phyloP scores from a whole-genome alignment of 192 early-diverging fungal genomes.

The Funneliformis geosporum region DNA sequence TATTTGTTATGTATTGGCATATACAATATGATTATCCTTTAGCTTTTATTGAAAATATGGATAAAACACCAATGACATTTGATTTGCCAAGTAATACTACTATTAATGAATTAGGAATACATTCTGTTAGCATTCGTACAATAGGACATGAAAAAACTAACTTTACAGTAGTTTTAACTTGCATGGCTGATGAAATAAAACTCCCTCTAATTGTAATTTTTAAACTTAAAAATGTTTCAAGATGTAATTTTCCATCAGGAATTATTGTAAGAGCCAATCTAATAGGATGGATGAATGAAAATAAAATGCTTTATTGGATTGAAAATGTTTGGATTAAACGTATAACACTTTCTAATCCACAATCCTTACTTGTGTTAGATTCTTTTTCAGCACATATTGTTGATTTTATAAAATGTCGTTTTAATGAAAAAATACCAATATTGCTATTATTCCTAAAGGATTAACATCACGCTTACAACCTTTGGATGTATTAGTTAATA shows the following conservation, averaged over 20 bases:
- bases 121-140: not conserved
- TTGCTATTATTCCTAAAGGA: no score
- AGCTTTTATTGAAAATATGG: constrained; percentile 9
- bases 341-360: not conserved
- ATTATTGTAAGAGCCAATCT: not conserved
- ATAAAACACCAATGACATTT: constrained; percentile 18
- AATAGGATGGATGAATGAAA: constrained; percentile 7
- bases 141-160: not conserved
- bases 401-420: no score
- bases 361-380: not conserved
- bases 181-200: constrained; percentile 13
- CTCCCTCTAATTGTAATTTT: not conserved
- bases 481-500: not conserved
- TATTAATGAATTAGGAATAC: not conserved
- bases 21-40: constrained; percentile 22
- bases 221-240: constrained; percentile 9
- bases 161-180: constrained; percentile 9
- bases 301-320: constrained; percentile 15
- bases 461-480: no score
- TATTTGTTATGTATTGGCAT: constrained; percentile 1
- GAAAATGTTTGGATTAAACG: constrained; percentile 4
- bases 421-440: no score
- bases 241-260: not conserved
- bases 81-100: not conserved
- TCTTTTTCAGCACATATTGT: not conserved